Percentiles rank a stretch among this genome's conserved stretches.
phyloP scores from a whole-genome alignment of 352 stramenopile genomes.

The Globisporangium emineosum region DNA sequence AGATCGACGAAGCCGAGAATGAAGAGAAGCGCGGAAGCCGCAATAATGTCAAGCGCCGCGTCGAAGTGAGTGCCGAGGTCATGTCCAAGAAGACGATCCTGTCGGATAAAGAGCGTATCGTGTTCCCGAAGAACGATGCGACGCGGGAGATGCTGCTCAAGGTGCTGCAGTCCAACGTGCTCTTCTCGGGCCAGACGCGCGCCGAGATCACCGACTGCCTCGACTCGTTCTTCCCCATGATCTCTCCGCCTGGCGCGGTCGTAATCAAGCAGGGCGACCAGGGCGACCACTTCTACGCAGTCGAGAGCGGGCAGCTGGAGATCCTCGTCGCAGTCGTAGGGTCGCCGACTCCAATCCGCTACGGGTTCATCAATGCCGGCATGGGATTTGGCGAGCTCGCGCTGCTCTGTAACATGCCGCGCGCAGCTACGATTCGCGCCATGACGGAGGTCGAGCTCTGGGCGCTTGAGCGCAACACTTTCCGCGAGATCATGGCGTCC shows the following conservation, averaged over 20 bases:
- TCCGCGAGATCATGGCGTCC: constrained; percentile 69
- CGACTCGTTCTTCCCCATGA: constrained; percentile 70
- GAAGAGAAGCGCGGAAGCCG: constrained; percentile 2
- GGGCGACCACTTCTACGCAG: constrained; percentile 77
- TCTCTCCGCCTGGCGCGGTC: constrained; percentile 29
- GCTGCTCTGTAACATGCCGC: constrained; percentile 95
- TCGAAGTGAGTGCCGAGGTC: constrained; percentile 78
- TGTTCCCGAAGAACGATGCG: constrained; percentile 61
- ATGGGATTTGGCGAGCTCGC: constrained; percentile 95
- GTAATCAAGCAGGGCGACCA: constrained; percentile 73
- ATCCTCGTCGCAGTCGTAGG: constrained; percentile 58
- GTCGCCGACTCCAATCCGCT: constrained; percentile 57
- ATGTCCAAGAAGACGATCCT: constrained; percentile 72
- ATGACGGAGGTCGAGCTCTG: constrained; percentile 60
- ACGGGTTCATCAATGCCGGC: constrained; percentile 53
- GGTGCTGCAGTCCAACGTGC: constrained; percentile 69
- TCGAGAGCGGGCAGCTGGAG: constrained; percentile 62
- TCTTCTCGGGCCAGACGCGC: constrained; percentile 62
- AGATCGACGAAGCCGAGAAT: neutral
- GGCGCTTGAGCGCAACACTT: constrained; percentile 70
- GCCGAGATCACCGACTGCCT: constrained; percentile 64
- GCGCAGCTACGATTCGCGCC: constrained; percentile 90
- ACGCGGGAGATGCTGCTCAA: constrained; percentile 56
- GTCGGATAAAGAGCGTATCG: constrained; percentile 39
- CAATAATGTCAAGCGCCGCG: constrained; percentile 33